phyloP scores from a whole-genome alignment of 139 green algal species.

The Nannochloris sp. region DNA sequence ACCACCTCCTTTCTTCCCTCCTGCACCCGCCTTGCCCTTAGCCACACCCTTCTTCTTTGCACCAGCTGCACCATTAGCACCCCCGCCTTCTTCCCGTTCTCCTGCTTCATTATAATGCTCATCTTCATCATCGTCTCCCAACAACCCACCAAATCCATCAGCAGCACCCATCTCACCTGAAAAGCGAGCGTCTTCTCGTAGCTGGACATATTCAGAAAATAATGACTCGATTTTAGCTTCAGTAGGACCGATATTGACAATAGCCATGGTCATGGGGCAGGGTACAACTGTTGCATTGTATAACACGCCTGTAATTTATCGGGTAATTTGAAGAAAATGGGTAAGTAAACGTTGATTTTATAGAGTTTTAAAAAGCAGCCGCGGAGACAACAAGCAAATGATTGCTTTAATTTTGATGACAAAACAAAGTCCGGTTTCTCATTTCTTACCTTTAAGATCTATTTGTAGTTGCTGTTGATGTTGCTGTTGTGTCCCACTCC shows the following conservation, averaged over 20 bases:
- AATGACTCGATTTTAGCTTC: slow-evolving; percentile 30
- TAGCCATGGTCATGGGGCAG: slow-evolving; percentile 6
- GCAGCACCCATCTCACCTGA: background rate
- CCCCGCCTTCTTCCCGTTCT: background rate
- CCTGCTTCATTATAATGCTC: background rate
- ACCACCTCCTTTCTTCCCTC: background rate
- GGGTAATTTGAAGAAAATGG: no score
- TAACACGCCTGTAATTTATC: slow-evolving; percentile 20
- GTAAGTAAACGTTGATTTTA: no score
- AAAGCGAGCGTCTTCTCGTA: slow-evolving; percentile 8
- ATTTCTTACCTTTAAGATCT: slow-evolving; percentile 28
- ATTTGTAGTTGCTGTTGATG: slow-evolving; percentile 17
- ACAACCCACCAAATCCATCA: background rate
- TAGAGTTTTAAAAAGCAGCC: no score
- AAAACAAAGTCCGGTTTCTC: no score
- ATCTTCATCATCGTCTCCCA: slow-evolving; percentile 11
- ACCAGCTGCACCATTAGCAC: background rate
- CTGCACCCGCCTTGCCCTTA: background rate
- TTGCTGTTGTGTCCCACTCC: no score
- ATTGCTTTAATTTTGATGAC: no score
- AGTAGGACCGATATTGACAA: slow-evolving; percentile 19
- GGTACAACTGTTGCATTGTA: slow-evolving; percentile 22
- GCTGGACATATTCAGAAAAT: slow-evolving; percentile 21
- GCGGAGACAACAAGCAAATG: no score
- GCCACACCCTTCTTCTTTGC: background rate